These are phyloP conservation scores for Aaosphaeria arxii DNA, from an alignment of 2,329 filamentous ascomycete genomes.

Conservation along the genomic window DNA sequence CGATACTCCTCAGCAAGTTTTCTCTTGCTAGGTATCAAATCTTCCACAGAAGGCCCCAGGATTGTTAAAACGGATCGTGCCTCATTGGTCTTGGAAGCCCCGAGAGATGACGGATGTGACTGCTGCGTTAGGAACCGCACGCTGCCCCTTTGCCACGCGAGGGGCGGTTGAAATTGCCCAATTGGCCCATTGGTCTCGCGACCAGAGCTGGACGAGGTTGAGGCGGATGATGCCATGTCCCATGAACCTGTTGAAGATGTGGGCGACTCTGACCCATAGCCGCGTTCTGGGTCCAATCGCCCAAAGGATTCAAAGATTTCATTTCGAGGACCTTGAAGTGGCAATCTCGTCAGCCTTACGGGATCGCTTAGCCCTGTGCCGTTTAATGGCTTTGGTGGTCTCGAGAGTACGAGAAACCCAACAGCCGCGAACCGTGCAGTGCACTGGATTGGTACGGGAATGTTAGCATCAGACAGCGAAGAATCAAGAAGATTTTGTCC, in stretches of 20 bases:
- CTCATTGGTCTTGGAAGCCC: conserved; percentile 30
- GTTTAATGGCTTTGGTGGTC: conserved; percentile 47
- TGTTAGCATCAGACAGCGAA: conserved; percentile 60
- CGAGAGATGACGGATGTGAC: conserved; percentile 35
- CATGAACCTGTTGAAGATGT: conserved; percentile 29
- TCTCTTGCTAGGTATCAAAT: conserved; percentile 73
- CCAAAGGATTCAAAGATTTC: conserved; percentile 64
- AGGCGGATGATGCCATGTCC: conserved; percentile 37
- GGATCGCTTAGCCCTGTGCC: conserved; percentile 21
- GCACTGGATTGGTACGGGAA: conserved; percentile 59
- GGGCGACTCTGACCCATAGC: conserved; percentile 17
- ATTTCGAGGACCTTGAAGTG: conserved; percentile 34
- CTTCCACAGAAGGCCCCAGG: conserved; percentile 58
- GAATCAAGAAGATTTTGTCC: conserved; percentile 51
- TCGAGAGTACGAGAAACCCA: conserved; percentile 53
- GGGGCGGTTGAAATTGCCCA: conserved; percentile 47
- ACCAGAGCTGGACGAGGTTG: conserved; percentile 32
- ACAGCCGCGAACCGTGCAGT: conserved; percentile 57
- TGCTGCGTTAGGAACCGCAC: conserved; percentile 56
- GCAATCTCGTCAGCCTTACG: conserved; percentile 25
- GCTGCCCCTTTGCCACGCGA: conserved; percentile 51
- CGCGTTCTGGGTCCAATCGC: conserved; percentile 31
- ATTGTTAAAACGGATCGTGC: conserved; percentile 71
- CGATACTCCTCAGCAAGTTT: conserved; percentile 75
- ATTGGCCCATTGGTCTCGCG: conserved; percentile 40